Percentiles rank a stretch among this genome's conserved stretches.
phyloP scores from a whole-genome alignment of 2,329 filamentous ascomycete genomes.

The Alternaria metachromatica region DNA sequence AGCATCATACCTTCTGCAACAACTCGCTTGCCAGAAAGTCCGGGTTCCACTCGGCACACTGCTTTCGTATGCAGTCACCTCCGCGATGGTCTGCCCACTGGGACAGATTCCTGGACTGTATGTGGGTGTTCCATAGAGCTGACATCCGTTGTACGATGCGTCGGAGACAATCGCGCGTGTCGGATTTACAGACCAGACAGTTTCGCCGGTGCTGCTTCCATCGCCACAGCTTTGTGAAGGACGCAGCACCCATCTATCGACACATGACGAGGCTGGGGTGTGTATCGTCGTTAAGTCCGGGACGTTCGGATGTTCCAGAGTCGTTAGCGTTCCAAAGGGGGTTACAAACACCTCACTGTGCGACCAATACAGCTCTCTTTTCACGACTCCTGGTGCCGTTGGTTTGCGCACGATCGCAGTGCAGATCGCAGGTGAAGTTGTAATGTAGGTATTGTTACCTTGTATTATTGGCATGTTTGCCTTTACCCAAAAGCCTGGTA shows the following conservation, averaged over 20 bases:
- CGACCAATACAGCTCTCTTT: neutral
- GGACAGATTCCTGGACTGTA: neutral
- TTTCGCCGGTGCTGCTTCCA: neutral
- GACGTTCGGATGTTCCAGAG: neutral
- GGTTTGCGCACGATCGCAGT: too few species aligned
- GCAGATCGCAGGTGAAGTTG: too few species aligned
- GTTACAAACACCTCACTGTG: neutral
- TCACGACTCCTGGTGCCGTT: too few species aligned
- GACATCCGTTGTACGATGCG: neutral
- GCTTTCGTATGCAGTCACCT: neutral
- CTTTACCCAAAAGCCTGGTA: too few species aligned
- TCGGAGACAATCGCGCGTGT: neutral
- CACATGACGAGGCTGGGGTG: neutral
- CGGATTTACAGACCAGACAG: neutral
- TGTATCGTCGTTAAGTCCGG: neutral
- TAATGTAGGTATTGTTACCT: too few species aligned
- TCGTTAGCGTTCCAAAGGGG: accelerated
- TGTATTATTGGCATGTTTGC: too few species aligned
- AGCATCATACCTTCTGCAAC: neutral
- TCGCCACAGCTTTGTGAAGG: neutral
- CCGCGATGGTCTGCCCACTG: neutral
- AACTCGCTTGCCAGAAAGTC: neutral
- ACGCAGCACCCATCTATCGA: neutral
- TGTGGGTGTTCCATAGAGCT: neutral
- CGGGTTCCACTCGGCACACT: accelerated